A percentile compares a stretch with the other conserved stretches of the same genome.
These are phyloP conservation scores for Sclerotinia subarctica DNA, from an alignment of 2,329 filamentous ascomycete genomes.

Conservation along the genomic window DNA sequence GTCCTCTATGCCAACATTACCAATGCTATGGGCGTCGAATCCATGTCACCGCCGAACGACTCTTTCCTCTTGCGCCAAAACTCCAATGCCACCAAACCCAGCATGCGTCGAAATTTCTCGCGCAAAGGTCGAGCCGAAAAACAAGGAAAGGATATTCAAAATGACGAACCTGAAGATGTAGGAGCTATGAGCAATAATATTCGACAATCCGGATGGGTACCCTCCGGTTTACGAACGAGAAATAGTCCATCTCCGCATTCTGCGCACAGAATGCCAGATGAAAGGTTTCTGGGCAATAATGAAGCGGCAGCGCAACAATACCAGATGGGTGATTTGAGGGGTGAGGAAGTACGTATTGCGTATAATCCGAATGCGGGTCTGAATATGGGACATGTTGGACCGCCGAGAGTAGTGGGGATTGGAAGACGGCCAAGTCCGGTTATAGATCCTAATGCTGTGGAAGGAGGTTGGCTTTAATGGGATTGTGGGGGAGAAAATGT, in stretches of 20 bases:
- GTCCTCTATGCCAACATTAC: slow-evolving; percentile 12
- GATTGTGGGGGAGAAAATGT: neutral
- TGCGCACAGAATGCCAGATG: neutral
- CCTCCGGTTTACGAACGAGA: neutral
- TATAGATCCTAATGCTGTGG: neutral
- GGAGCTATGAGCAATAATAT: neutral
- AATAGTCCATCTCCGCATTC: neutral
- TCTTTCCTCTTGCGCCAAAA: neutral
- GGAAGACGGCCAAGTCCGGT: neutral
- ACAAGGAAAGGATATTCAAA: neutral
- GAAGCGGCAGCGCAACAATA: neutral
- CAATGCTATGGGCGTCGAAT: slow-evolving; percentile 3
- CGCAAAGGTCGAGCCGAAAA: slow-evolving; percentile 10
- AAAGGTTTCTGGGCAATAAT: neutral
- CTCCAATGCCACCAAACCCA: neutral
- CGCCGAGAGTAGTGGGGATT: neutral
- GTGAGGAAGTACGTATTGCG: slow-evolving; percentile 1
- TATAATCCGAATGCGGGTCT: neutral
- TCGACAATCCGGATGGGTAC: slow-evolving; percentile 5
- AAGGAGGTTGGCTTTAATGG: neutral
- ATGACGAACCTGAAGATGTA: neutral
- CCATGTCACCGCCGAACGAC: neutral
- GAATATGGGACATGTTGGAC: neutral
- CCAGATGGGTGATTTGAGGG: neutral
- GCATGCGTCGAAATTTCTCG: slow-evolving; percentile 11